Conservation (phyloP, 108 stramenopile genomes). For the Epipyxis sp. region DNA sequence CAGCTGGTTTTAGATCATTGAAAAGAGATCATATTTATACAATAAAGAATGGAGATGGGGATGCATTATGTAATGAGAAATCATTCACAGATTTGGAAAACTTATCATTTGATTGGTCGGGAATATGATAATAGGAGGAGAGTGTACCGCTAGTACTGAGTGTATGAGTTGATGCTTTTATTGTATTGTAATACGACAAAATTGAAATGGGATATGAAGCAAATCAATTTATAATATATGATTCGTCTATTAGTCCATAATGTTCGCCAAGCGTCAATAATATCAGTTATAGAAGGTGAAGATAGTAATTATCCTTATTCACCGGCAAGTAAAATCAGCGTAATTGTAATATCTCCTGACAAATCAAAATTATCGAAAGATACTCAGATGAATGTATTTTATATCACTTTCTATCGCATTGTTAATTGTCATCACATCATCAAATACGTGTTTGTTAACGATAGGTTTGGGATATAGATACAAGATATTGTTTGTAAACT, state of each 20-base stretch:
- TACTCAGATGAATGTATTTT: slow-evolving; percentile 93
- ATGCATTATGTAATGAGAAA: background rate
- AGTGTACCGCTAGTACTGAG: too few relatives aligned
- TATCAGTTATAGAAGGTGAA: background rate
- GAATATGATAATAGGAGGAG: too few relatives aligned
- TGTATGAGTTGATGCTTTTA: too few relatives aligned
- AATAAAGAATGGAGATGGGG: background rate
- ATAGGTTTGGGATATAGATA: slow-evolving; percentile 93
- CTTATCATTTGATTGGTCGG: slow-evolving; percentile 4
- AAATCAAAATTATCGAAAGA: slow-evolving; percentile 62
- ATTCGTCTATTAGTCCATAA: background rate
- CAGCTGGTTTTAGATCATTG: slow-evolving; percentile 3
- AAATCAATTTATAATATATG: too few relatives aligned
- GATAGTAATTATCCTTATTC: slow-evolving; percentile 5
- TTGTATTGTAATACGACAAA: too few relatives aligned
- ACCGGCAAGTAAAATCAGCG: background rate
- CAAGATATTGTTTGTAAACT: slow-evolving; percentile 92
- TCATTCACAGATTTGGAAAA: slow-evolving; percentile 14
- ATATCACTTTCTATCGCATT: too few relatives aligned
- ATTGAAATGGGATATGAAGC: too few relatives aligned
- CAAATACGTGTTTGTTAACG: too few relatives aligned
- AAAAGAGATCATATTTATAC: slow-evolving; percentile 1
- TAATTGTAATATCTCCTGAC: background rate
- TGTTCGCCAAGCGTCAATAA: background rate
- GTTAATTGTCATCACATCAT: too few relatives aligned